These are phyloP conservation scores for Pogostemon cablin DNA, from an alignment of 257 asterid genomes.

Conservation along the genomic window DNA sequence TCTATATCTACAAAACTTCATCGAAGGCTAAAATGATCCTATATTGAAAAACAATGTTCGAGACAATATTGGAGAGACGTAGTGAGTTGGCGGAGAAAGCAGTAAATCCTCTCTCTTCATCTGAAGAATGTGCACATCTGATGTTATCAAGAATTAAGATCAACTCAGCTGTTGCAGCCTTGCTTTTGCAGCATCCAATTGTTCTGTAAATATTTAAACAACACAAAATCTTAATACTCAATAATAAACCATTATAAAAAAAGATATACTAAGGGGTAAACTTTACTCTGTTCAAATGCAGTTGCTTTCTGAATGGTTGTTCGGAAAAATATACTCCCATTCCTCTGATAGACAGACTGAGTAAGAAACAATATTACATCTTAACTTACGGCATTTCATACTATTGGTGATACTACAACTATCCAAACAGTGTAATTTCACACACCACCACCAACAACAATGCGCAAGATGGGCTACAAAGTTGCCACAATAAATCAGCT, in stretches of 20 bases:
- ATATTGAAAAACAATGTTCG: no score
- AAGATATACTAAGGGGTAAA: not conserved
- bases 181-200: constrained; percentile 61
- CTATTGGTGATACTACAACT: not conserved
- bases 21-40: no score
- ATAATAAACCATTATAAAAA: not conserved
- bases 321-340: constrained; percentile 72
- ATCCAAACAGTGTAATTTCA: not conserved
- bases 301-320: constrained; percentile 68
- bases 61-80: not conserved
- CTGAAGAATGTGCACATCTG: not conserved
- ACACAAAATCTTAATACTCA: constrained; percentile 7
- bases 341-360: constrained; percentile 75
- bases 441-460: not conserved
- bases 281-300: constrained; percentile 70
- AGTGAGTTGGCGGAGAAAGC: no score
- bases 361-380: not conserved
- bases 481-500: not conserved
- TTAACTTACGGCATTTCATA: not conserved
- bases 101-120: not conserved
- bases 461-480: not conserved
- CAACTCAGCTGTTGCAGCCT: constrained; percentile 54
- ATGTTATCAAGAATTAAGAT: constrained; percentile 40
- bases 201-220: constrained; percentile 51
- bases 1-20: no score